Evolutionary conservation across 2,329 filamentous ascomycete genomes (phyloP), one percentile per base, ranked within the genome.

Genomic region (Curvularia hawaiiensis): DNA sequence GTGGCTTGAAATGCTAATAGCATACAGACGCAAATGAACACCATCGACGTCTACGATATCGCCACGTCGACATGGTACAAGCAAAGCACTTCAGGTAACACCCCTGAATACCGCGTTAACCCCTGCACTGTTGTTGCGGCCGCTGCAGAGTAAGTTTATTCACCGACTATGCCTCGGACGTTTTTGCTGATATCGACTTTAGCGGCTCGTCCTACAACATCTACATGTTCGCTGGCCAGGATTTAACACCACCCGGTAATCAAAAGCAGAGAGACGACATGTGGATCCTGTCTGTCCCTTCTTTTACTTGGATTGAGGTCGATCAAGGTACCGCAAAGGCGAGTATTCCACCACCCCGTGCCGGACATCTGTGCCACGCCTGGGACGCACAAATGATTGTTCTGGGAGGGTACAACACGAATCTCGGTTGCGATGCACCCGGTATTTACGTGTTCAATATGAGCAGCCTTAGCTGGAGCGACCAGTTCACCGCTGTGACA

Each of bases 361-460:
- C 87, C 1, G 90, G 90, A 0, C 90, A 94, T 72, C 86, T 87
- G 38, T 95, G 91, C 75, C 85, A 92, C 64, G 84, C 85, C 66
- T 94, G 91, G 77, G 88, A 92, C 16, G 87, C 89, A 56, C 91
- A 94, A 74, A 92, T 96, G 87, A 81, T 95, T 60, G 82, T 89
- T 8, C 80, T 94, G 14, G 91, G 91, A 26, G 91, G 91, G 11
- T 89, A 85, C 62, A 86, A 86, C 3, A 75, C 80, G 26, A 78
- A 85, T 11, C 79, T 86, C 45, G 82, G 78, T 3, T 91, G 89
- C 71, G 89, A 92, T 64, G 83, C 78, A 16, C 87, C 87, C 0
- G 88, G 88, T 1, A 82, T 92, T 59, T 91, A 91, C 69, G 85
- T 91, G 26, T 94, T 92, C 77, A 92, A 96, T 68, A 79, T 92